Evolutionary conservation across 2,329 filamentous ascomycete genomes (phyloP), one percentile per base, ranked within the genome.

Genomic region (Botryotinia globosa): DNA sequence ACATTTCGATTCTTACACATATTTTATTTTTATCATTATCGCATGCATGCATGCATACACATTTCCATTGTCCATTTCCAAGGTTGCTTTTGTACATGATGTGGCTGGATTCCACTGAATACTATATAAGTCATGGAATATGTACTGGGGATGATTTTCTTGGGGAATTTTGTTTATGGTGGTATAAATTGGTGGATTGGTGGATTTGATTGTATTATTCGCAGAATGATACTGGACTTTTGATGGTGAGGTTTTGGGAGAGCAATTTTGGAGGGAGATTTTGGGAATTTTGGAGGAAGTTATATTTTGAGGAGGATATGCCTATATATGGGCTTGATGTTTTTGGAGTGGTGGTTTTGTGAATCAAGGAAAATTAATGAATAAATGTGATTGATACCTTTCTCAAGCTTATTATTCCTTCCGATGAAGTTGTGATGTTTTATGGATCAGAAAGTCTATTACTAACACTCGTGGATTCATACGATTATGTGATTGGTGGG

Each of bases 1-100:
- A 22, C 3, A 54, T 56, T 56, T 39, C 16, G 25, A 54, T 48
- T 69, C 64, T 72, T 72, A 64, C 29, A 72, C 42, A 72, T 61
- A 62, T 18, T 42, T 72, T 18, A 48, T 54, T 69, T 54, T 58
- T 25, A n/a, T 18, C 67, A 63, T 29, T n/a, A 37, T 29, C 56
- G 8, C 32, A 44, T 45, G 39, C 34, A 44, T 45, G 39, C 34
- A 42, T 25, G 48, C 18, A 42, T 34, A 54, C 25, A 37, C 20
- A 58, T 54, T 48, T 51, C 65, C 25, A 29, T 54, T 51, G 44
- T 32, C 54, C 56, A 71, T 71, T 64, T n/a, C n/a, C n/a, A n/a
- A n/a, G n/a, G n/a, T n/a, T 64, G 7, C 4, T 42, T 56, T 8
- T 71, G 68, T 71, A 62, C 45, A 71, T 54, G 44, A 54, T 54